A percentile compares a stretch with the other conserved stretches of the same genome.
These are phyloP conservation scores for Cryptosporidium felis DNA, from an alignment of 169 alveolate species.

Conservation along the genomic window DNA sequence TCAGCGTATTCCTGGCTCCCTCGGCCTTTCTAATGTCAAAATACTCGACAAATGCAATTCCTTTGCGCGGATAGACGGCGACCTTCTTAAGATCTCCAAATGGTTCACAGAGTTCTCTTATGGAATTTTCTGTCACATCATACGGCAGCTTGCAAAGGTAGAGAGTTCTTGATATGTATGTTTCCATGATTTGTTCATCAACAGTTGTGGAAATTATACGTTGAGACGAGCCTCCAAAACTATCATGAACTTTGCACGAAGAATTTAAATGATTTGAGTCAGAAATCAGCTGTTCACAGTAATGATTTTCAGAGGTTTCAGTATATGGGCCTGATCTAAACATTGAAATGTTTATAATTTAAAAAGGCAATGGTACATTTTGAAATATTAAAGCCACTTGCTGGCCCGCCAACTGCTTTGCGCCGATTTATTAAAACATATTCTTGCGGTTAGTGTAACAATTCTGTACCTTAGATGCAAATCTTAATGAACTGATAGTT, in stretches of 20 bases:
- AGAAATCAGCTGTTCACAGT: neutral
- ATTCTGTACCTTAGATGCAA: slow-evolving; percentile 79
- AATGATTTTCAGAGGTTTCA: neutral
- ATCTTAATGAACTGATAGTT: slow-evolving; percentile 78
- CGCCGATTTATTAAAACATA: neutral
- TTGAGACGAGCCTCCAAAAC: neutral
- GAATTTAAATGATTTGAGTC: neutral
- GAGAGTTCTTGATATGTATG: slow-evolving; percentile 65
- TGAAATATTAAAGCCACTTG: neutral
- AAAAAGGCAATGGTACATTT: neutral
- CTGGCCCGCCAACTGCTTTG: neutral
- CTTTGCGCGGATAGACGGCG: slow-evolving; percentile 70
- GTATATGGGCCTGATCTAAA: slow-evolving; percentile 25
- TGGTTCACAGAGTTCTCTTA: slow-evolving; percentile 71
- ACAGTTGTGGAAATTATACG: neutral
- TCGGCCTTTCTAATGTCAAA: slow-evolving; percentile 74
- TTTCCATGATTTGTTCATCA: slow-evolving; percentile 9
- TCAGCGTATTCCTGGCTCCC: slow-evolving; percentile 71
- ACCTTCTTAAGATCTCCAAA: slow-evolving; percentile 74
- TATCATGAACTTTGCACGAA: neutral
- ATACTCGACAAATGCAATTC: slow-evolving; percentile 76
- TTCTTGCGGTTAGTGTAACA: slow-evolving; percentile 9
- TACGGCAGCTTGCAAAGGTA: slow-evolving; percentile 73
- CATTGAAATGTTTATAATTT: neutral
- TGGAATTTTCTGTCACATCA: slow-evolving; percentile 71